Base-by-base conservation (phyloP, 768 basidiomycete genomes). In the Suillus subluteus region DNA sequence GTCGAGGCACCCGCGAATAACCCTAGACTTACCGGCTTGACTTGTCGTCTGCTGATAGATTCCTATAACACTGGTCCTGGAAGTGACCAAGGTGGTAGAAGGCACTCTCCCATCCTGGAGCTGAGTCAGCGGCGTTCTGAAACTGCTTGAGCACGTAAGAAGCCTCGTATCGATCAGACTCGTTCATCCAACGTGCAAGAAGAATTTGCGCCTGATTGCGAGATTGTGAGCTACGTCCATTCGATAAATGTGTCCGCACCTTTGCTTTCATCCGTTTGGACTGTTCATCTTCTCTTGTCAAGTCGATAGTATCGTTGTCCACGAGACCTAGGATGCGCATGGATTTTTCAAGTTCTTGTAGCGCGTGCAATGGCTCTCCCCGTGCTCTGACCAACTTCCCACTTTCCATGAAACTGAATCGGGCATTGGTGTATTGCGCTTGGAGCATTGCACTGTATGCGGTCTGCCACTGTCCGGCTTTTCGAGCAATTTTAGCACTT, bases 371-470 rank as follows among this genome's bases (percentile, higher is more conserved):
- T 2, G 91, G 87, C 69, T 97, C 92, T 2, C 92, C 95, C 46
- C 83, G 87, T 4, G 88, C 88, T 69, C 90, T 90, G 66, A 92
- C 80, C 6, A 99, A 86, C 75, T 95, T 98, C 1, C 94, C 93
- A 72, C 90, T 95, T 75, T 99, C 93, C 61, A 98, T 83, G 79
- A 96, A 98, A 21, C 90, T 87, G 73, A 91, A 95, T 0, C 85
- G 84, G 0, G 88, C 85, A 26, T 87, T 83, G 68, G 82, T 83
- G 72, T 94, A 90, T 65, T 89, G 86, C 0, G 96, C 95, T 78
- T 99, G 98, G 0, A 99, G 84, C 69, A 92, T 88, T 7, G 98
- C 96, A 73, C 94, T 98, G 75, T 99, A 99, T 2, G 98, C 95
- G 0, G 97, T 98, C 79, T 98, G 97, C 83, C 88, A 90, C 75